These are phyloP conservation scores for Gremmenia infestans DNA, from an alignment of 2,329 filamentous ascomycete species.

Conservation along the genomic window DNA sequence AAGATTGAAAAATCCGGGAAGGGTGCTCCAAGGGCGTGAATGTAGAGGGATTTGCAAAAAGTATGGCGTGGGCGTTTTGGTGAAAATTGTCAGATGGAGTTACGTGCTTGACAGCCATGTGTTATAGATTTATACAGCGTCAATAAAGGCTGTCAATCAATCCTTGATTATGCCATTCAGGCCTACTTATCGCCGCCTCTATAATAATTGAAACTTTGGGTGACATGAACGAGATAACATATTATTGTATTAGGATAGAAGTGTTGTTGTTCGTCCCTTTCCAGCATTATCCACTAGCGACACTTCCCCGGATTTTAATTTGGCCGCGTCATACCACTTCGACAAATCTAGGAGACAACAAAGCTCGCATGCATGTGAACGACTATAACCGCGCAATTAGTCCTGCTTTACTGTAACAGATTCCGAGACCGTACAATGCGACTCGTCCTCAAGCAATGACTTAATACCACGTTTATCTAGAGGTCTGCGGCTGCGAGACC, in stretches of 20 bases:
- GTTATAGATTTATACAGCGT: slow-evolving; percentile 1
- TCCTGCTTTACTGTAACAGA: no score
- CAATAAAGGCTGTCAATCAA: neutral
- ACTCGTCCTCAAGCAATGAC: slow-evolving; percentile 6
- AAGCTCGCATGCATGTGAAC: no score
- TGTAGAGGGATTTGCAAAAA: slow-evolving; percentile 10
- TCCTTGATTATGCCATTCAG: neutral
- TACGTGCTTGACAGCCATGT: slow-evolving; percentile 3
- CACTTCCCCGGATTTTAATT: no score
- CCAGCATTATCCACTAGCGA: no score
- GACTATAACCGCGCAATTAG: no score
- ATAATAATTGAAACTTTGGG: no score
- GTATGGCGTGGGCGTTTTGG: slow-evolving; percentile 24
- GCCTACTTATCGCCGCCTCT: neutral
- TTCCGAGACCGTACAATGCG: no score
- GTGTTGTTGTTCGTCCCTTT: no score
- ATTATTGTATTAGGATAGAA: no score
- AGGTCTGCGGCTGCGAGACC: slow-evolving; percentile 4
- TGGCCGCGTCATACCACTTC: no score
- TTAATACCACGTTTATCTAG: slow-evolving; percentile 1
- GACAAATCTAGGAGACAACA: no score
- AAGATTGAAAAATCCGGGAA: slow-evolving; percentile 64
- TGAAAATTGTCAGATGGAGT: slow-evolving; percentile 2
- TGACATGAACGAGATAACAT: no score
- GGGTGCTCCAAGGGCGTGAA: slow-evolving; percentile 19